Conservation (phyloP, 176 grass and related monocot species). For the Neostapfia colusana region DNA sequence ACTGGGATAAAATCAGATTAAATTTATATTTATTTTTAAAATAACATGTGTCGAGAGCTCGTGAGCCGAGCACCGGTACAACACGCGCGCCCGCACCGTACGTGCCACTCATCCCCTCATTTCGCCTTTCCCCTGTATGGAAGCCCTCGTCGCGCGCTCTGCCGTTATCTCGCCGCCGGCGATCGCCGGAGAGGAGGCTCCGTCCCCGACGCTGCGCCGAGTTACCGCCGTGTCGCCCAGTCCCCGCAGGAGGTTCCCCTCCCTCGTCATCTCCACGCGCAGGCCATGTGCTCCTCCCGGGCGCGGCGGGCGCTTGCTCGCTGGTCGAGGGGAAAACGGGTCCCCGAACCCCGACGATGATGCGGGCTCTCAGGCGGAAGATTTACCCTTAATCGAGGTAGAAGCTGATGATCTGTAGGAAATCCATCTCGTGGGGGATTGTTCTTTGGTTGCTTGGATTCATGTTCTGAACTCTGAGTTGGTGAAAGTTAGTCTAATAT, state of each 20-base stretch:
- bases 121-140: slow-evolving; percentile 12
- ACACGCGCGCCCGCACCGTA: too few relatives aligned
- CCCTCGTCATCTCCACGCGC: slow-evolving; percentile 1
- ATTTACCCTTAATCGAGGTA: slow-evolving; percentile 5
- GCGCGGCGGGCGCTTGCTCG: not conserved
- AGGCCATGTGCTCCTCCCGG: not conserved
- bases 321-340: not conserved
- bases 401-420: not conserved
- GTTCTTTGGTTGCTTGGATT: not conserved
- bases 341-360: not conserved
- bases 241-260: not conserved
- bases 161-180: slow-evolving; percentile 24
- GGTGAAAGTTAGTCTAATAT: not conserved
- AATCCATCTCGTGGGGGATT: not conserved
- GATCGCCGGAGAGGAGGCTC: slow-evolving; percentile 19
- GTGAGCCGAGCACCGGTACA: too few relatives aligned
- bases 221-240: not conserved
- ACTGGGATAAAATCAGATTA: too few relatives aligned
- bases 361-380: not conserved
- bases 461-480: not conserved
- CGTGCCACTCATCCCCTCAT: not conserved
- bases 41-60: too few relatives aligned
- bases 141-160: slow-evolving; percentile 10
- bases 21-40: too few relatives aligned
- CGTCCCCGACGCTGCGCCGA: not conserved